Evolutionary conservation across 768 basidiomycete species (phyloP).

Genomic region (Suillus clintonianus): DNA sequence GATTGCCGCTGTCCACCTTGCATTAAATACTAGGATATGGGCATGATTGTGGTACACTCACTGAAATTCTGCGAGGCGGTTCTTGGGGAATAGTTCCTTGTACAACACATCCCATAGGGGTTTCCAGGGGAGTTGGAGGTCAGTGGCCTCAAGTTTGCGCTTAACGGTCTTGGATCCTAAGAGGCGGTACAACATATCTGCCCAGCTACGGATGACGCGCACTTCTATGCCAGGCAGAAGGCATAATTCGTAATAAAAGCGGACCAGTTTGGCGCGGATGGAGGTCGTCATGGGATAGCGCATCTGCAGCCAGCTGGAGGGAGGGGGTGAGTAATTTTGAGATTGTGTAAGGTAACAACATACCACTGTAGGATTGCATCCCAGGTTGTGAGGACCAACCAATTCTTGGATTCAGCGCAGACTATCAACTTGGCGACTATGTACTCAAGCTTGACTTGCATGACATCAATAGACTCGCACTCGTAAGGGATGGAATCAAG

Average conservation of each 20-base stretch:
- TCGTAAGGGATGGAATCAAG: conserved; percentile 70
- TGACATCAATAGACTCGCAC: conserved; percentile 69
- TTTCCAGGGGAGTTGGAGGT: conserved; percentile 71
- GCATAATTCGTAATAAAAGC: conserved; percentile 78
- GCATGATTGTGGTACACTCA: conserved; percentile 24
- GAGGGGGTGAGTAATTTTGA: not conserved
- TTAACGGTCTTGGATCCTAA: conserved; percentile 67
- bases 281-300: conserved; percentile 73
- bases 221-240: conserved; percentile 76
- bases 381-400: conserved; percentile 75
- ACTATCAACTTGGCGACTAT: conserved; percentile 71
- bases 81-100: conserved; percentile 76
- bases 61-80: conserved; percentile 59
- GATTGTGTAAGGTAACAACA: conserved; percentile 17
- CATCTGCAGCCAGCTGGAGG: conserved; percentile 74
- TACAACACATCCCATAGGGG: conserved; percentile 76
- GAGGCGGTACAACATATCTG: conserved; percentile 75
- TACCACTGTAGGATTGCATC: conserved; percentile 81
- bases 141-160: conserved; percentile 65
- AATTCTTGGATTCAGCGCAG: conserved; percentile 75
- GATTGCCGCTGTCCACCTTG: conserved; percentile 32
- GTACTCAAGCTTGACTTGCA: conserved; percentile 67
- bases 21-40: not conserved
- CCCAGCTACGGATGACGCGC: conserved; percentile 71
- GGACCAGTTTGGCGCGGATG: conserved; percentile 69